These are phyloP conservation scores for Passalora sequoiae DNA, from an alignment of 2,329 filamentous ascomycete species.

Conservation along the genomic window DNA sequence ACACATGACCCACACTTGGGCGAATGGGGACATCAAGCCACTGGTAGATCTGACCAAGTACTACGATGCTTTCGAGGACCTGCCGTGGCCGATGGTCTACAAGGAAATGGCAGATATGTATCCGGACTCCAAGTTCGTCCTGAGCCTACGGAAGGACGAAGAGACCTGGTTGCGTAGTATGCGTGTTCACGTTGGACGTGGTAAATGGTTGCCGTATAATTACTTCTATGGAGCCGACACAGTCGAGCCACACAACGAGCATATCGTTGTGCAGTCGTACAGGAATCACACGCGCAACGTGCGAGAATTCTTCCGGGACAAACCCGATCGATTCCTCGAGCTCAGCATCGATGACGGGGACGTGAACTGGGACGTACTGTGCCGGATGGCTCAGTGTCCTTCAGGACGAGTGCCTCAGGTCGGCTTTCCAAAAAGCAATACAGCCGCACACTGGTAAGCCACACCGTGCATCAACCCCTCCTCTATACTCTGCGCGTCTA, in stretches of 20 bases:
- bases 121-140: slow-evolving; percentile 28
- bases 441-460: slow-evolving; percentile 27
- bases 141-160: slow-evolving; percentile 29
- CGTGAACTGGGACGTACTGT: slow-evolving; percentile 23
- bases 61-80: slow-evolving; percentile 31
- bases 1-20: slow-evolving; percentile 29
- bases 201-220: slow-evolving; percentile 24
- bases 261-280: slow-evolving; percentile 24
- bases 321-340: slow-evolving; percentile 21
- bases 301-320: slow-evolving; percentile 21
- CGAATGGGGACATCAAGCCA: slow-evolving; percentile 21
- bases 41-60: slow-evolving; percentile 24
- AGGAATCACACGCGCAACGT: slow-evolving; percentile 22
- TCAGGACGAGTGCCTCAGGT: slow-evolving; percentile 13
- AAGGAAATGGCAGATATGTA: slow-evolving; percentile 27
- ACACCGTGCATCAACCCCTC: too few relatives aligned
- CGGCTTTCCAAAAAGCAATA: slow-evolving; percentile 26
- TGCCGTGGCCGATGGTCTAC: slow-evolving; percentile 31
- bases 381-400: slow-evolving; percentile 20
- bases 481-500: too few relatives aligned
- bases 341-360: slow-evolving; percentile 24
- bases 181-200: slow-evolving; percentile 26
- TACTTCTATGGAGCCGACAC: slow-evolving; percentile 26
- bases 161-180: slow-evolving; percentile 29
- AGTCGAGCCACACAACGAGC: slow-evolving; percentile 22